phyloP scores from a whole-genome alignment of 306 rosid genomes.

The Dalbergia cultrata region DNA sequence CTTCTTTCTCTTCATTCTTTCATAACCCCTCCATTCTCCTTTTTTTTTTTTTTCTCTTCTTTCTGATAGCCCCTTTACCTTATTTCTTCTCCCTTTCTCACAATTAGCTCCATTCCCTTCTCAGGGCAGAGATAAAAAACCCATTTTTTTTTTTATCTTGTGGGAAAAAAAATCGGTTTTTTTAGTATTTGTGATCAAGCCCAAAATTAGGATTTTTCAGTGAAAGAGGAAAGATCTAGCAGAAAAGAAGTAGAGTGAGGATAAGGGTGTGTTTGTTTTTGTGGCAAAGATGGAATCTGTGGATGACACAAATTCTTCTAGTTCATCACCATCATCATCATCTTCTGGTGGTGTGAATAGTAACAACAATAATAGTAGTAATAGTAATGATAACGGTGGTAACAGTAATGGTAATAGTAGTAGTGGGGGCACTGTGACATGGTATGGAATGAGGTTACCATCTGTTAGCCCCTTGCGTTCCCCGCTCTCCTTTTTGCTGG shows the following conservation, averaged over 20 bases:
- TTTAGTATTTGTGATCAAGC: constrained; percentile 33
- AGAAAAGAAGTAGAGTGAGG: constrained; percentile 22
- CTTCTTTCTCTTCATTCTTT: neutral
- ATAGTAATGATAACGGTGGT: neutral
- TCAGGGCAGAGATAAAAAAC: constrained; percentile 5
- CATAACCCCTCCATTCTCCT: neutral
- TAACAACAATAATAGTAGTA: constrained; percentile 20
- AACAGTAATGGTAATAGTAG: constrained; percentile 32
- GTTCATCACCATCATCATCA: constrained; percentile 27
- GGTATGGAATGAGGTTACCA: constrained; percentile 61
- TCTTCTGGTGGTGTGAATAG: constrained; percentile 34
- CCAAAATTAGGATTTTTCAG: constrained; percentile 9
- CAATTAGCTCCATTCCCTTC: constrained; percentile 1
- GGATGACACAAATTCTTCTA: constrained; percentile 47
- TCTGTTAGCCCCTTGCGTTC: constrained; percentile 63
- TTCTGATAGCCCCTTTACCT: constrained; percentile 12
- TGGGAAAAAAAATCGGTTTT: neutral
- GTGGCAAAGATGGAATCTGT: constrained; percentile 55
- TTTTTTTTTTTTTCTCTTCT: neutral
- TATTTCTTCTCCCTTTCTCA: constrained; percentile 11
- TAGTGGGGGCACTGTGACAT: constrained; percentile 32
- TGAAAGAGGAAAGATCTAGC: constrained; percentile 15
- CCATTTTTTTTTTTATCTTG: neutral
- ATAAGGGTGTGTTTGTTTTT: constrained; percentile 45
- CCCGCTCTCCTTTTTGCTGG: constrained; percentile 72